Conservation (phyloP, 306 rosid genomes). For the Crataegus laevigata region DNA sequence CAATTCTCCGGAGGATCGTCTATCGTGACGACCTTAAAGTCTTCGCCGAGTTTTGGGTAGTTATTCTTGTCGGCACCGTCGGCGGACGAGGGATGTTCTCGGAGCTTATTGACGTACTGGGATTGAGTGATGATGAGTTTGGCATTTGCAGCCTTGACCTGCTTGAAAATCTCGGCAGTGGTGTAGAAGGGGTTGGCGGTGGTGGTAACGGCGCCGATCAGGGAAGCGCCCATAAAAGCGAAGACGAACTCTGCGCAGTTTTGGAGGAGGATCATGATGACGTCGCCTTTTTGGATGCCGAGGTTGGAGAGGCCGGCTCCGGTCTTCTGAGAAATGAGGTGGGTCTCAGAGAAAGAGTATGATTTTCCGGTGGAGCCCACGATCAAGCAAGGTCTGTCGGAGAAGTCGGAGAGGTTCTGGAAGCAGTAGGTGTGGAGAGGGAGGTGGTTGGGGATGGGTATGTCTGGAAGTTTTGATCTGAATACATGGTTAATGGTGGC, state of each 20-base stretch:
- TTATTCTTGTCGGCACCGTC: background rate
- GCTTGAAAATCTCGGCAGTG: conserved; percentile 61
- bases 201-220: conserved; percentile 71
- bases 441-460: conserved; percentile 56
- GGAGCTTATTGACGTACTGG: conserved; percentile 53
- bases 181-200: conserved; percentile 81
- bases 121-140: conserved; percentile 66
- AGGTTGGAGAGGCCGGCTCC: conserved; percentile 51
- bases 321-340: conserved; percentile 24
- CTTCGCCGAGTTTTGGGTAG: conserved; percentile 28
- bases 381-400: conserved; percentile 61
- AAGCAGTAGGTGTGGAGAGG: conserved; percentile 75
- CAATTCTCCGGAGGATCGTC: conserved; percentile 68
- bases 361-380: conserved; percentile 49
- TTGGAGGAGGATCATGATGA: conserved; percentile 68
- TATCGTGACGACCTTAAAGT: conserved; percentile 38
- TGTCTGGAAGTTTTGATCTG: conserved; percentile 63
- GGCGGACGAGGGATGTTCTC: background rate
- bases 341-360: conserved; percentile 48
- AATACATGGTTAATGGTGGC: conserved; percentile 24
- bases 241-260: conserved; percentile 61
- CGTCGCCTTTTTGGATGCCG: conserved; percentile 57
- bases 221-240: conserved; percentile 65
- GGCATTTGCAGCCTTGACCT: conserved; percentile 30
- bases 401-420: conserved; percentile 22